Evolutionary conservation across 495 filamentous ascomycete species (phyloP).

Genomic region (Annulohypoxylon moriforme): DNA sequence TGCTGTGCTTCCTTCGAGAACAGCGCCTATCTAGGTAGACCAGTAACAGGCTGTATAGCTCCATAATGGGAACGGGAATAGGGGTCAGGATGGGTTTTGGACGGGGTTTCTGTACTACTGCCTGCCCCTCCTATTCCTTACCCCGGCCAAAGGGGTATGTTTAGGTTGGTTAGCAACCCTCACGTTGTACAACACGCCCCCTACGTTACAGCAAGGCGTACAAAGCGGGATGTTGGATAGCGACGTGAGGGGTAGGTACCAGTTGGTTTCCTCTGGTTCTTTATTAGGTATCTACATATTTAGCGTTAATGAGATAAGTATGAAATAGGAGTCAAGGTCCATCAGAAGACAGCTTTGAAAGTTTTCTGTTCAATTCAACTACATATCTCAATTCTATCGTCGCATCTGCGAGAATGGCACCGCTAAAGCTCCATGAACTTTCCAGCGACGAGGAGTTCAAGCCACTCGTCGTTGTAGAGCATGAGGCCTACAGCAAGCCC

Average conservation of each 20-base stretch:
- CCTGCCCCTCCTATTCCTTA: background rate
- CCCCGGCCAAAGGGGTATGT: background rate
- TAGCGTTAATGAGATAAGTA: background rate
- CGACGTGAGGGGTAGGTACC: background rate
- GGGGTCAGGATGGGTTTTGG: background rate
- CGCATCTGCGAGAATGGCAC: background rate
- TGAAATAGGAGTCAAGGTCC: background rate
- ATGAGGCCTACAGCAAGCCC: slow-evolving; percentile 41
- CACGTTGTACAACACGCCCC: background rate
- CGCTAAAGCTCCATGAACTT: slow-evolving; percentile 20
- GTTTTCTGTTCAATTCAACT: background rate
- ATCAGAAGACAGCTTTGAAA: background rate
- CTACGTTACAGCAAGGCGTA: background rate
- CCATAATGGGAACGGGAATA: background rate
- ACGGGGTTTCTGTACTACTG: background rate
- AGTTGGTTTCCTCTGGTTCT: background rate
- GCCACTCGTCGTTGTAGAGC: slow-evolving; percentile 20
- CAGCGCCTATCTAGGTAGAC: no score
- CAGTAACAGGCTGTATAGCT: background rate
- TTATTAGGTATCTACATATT: background rate
- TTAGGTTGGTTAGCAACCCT: background rate
- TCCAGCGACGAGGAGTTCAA: slow-evolving; percentile 43
- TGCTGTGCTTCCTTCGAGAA: no score
- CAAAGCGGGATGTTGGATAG: background rate
- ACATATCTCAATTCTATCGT: background rate